Base-by-base conservation (phyloP, 2,329 filamentous ascomycete genomes). In the Aureobasidium mangrovei region DNA sequence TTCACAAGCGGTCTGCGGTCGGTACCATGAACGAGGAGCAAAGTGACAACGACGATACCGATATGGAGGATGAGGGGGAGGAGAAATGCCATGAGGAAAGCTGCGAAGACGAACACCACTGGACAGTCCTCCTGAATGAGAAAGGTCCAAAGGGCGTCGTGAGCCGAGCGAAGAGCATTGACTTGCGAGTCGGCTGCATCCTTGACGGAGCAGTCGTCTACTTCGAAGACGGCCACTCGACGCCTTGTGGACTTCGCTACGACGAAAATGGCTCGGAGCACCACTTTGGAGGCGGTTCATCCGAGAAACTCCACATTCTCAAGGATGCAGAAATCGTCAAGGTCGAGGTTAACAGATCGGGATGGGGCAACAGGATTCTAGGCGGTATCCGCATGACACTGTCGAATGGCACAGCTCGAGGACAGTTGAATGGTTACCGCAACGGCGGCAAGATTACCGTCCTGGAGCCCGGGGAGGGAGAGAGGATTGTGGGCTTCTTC, bases 401-500 rank as follows among this genome's bases (percentile, higher is more conserved):
- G 1, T 60, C 61, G 7, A 57, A 69, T 57, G 65, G 69, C 2
- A 62, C 59, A 4, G 51, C 55, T 3, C 62, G 61, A 29, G 70
- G 67, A 4, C 58, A 65, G 24, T 58, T 71, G 27, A 65, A 69
- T 53, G 48, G 8, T 5, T 29, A 18, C 18, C 12, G 8, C 12
- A 8, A 3, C 9, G 32, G 7, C 27, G 5, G 45, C 38, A 60
- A 60, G 53, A 45, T 66, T 49, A 55, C 61, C 12, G 53, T 59
- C 39, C 59, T 69, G 60, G 66, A 67, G 49, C 66, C 70, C 1
- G 62, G 57, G 1, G 40, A 56, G 0, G 63, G 67, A 28, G 69
- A 77, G 48, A 65, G 65, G 9, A 71, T 77, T 42, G 65, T 78
- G 7, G 75, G 75, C 0, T 77, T 77, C 58, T 76, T 65, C 55